Conservation (phyloP, 23 red algal species). For the Gracilariopsis chorda region DNA sequence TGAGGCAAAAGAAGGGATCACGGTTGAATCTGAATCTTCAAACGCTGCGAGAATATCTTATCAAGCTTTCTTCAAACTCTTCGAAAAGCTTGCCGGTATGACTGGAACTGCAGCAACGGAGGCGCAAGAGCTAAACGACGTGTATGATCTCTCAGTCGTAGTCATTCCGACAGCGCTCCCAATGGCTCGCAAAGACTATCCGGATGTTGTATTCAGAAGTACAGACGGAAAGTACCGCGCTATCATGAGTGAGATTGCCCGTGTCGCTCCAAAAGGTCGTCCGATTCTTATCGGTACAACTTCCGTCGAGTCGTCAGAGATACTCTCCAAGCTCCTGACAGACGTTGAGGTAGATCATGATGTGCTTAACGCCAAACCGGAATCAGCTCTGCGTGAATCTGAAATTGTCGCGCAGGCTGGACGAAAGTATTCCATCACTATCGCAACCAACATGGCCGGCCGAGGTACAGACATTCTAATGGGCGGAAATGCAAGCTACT, state of each 20-base stretch:
- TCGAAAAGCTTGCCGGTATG: conserved; percentile 88
- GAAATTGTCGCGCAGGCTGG: conserved; percentile 98
- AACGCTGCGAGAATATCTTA: conserved; percentile 86
- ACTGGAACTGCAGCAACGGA: conserved; percentile 95
- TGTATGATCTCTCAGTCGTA: conserved; percentile 81
- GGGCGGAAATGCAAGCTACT: conserved; percentile 86
- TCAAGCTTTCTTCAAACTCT: conserved; percentile 92
- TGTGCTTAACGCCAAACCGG: conserved; percentile 93
- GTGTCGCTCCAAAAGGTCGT: conserved; percentile 57
- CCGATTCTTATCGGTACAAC: conserved; percentile 97
- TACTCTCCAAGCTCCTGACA: conserved; percentile 52
- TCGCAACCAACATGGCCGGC: conserved; percentile 99
- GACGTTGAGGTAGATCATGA: conserved; percentile 92
- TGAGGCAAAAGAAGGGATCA: conserved; percentile 92
- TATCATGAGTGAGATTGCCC: conserved; percentile 85
- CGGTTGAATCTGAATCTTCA: conserved; percentile 67
- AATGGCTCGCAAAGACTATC: conserved; percentile 92
- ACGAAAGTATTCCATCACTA: conserved; percentile 79
- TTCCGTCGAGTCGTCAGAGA: conserved; percentile 87
- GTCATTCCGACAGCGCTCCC: conserved; percentile 95
- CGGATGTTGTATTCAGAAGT: conserved; percentile 92
- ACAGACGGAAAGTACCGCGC: conserved; percentile 77
- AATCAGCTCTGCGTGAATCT: conserved; percentile 78
- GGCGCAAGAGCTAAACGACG: conserved; percentile 64
- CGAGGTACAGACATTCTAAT: conserved; percentile 98